These are phyloP conservation scores for Basipetospora sp. DNA, from an alignment of 2,329 filamentous ascomycete species.

Conservation along the genomic window DNA sequence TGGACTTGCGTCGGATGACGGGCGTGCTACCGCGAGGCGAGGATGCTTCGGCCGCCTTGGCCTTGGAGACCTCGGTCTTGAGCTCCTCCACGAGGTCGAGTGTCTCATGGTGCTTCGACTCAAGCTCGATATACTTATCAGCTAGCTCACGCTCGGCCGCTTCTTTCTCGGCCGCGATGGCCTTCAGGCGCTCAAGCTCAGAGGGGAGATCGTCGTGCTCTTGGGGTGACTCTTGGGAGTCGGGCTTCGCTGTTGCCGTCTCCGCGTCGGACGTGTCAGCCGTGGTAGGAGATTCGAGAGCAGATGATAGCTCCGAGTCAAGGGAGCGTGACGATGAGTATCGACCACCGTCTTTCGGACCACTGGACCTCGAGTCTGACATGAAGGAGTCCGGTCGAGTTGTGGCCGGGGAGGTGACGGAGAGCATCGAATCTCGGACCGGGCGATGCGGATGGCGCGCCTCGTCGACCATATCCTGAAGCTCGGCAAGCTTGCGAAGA, in stretches of 20 bases:
- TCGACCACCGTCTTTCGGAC: slow-evolving; percentile 47
- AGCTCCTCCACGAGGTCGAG: slow-evolving; percentile 80
- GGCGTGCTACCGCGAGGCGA: slow-evolving; percentile 52
- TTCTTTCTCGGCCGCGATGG: slow-evolving; percentile 62
- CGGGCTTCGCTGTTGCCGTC: slow-evolving; percentile 15
- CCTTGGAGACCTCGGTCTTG: slow-evolving; percentile 70
- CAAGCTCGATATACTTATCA: slow-evolving; percentile 67
- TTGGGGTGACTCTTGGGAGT: background rate
- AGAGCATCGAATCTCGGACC: slow-evolving; percentile 41
- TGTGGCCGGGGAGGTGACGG: slow-evolving; percentile 32
- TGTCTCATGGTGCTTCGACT: slow-evolving; percentile 66
- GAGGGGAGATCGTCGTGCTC: slow-evolving; percentile 1
- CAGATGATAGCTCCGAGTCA: slow-evolving; percentile 84
- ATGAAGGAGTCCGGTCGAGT: slow-evolving; percentile 68
- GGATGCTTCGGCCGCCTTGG: slow-evolving; percentile 45
- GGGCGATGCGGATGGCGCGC: slow-evolving; percentile 45
- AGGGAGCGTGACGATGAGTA: slow-evolving; percentile 76
- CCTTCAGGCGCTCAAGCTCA: slow-evolving; percentile 59
- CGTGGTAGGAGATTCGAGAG: slow-evolving; percentile 58
- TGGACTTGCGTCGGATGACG: slow-evolving; percentile 86
- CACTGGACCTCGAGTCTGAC: slow-evolving; percentile 58
- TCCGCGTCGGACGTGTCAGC: slow-evolving; percentile 49
- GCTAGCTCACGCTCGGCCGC: slow-evolving; percentile 57
- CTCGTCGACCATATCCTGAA: slow-evolving; percentile 77
- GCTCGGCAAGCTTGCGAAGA: slow-evolving; percentile 62